Percentiles rank a stretch among this genome's conserved stretches.
phyloP scores from a whole-genome alignment of 2,329 filamentous ascomycete species.

The Penicillium oxalicum region DNA sequence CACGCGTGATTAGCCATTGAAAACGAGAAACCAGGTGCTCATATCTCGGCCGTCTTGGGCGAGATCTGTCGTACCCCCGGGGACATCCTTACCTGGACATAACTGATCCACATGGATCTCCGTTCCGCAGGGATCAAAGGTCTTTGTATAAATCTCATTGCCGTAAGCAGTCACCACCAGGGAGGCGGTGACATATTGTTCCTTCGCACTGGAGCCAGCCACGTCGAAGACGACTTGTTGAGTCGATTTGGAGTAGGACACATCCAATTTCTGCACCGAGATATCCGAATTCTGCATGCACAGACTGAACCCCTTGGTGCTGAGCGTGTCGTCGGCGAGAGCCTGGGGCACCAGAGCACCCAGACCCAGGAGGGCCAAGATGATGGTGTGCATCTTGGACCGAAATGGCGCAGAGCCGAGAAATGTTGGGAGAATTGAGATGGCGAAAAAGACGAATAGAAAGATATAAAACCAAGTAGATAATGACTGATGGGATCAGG shows the following conservation, averaged over 20 bases:
- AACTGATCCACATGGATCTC: conserved; percentile 63
- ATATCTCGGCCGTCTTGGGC: no score
- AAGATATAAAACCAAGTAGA: no score
- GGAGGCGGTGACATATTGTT: conserved; percentile 73
- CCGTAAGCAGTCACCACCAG: conserved; percentile 82
- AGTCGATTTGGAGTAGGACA: conserved; percentile 70
- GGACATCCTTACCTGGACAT: conserved; percentile 63
- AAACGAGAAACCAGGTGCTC: no score
- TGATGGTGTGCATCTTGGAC: conserved; percentile 23
- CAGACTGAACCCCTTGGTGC: conserved; percentile 72
- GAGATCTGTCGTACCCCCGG: no score
- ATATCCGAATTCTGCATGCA: conserved; percentile 58
- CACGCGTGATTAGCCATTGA: no score
- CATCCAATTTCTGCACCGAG: conserved; percentile 65
- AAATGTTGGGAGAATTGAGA: no score
- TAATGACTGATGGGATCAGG: neutral
- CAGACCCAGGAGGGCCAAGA: conserved; percentile 24
- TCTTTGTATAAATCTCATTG: conserved; percentile 67
- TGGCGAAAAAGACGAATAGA: neutral
- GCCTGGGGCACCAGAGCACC: conserved; percentile 36
- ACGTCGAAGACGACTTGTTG: conserved; percentile 76
- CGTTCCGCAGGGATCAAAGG: conserved; percentile 74
- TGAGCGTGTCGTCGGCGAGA: conserved; percentile 64
- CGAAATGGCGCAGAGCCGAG: neutral
- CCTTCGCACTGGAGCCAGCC: conserved; percentile 64